Conservation (phyloP, 306 rosid species). For the Casuarina cunninghamiana region DNA sequence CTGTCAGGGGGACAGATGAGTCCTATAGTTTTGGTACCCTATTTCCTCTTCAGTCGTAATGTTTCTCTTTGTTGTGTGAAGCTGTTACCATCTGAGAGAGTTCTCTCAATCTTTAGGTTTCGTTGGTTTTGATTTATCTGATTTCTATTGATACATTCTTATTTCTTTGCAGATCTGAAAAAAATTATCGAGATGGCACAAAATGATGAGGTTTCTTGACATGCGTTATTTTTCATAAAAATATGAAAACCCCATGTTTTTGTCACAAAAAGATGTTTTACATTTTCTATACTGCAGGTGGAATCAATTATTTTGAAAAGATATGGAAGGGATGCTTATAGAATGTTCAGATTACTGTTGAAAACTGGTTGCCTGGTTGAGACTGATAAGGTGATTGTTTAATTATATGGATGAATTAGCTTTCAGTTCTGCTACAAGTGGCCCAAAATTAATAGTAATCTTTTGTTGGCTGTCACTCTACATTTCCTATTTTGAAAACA, state of each 20-base stretch:
- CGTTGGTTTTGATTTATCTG: slow-evolving; percentile 8
- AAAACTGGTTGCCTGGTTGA: slow-evolving; percentile 51
- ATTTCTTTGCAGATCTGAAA: slow-evolving; percentile 65
- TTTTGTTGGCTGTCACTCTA: background rate
- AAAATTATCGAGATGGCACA: slow-evolving; percentile 63
- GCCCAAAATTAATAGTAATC: background rate
- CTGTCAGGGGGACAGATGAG: slow-evolving; percentile 41
- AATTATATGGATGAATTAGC: background rate
- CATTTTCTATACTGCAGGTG: slow-evolving; percentile 52
- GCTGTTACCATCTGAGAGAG: background rate
- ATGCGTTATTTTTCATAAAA: slow-evolving; percentile 4
- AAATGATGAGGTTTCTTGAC: slow-evolving; percentile 67
- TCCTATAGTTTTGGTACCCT: slow-evolving; percentile 56
- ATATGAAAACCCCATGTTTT: background rate
- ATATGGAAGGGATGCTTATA: slow-evolving; percentile 75
- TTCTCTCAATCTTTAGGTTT: slow-evolving; percentile 13
- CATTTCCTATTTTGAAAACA: background rate
- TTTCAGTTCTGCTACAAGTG: background rate
- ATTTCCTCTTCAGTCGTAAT: slow-evolving; percentile 10
- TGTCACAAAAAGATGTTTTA: slow-evolving; percentile 29
- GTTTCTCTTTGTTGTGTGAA: slow-evolving; percentile 11
- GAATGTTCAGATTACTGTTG: slow-evolving; percentile 79
- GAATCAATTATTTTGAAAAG: slow-evolving; percentile 81
- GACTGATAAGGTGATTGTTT: slow-evolving; percentile 68
- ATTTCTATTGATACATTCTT: slow-evolving; percentile 18